Evolutionary conservation across 495 filamentous ascomycete genomes (phyloP), one percentile per base, ranked within the genome.

Genomic region (Amorphotheca resinae): DNA sequence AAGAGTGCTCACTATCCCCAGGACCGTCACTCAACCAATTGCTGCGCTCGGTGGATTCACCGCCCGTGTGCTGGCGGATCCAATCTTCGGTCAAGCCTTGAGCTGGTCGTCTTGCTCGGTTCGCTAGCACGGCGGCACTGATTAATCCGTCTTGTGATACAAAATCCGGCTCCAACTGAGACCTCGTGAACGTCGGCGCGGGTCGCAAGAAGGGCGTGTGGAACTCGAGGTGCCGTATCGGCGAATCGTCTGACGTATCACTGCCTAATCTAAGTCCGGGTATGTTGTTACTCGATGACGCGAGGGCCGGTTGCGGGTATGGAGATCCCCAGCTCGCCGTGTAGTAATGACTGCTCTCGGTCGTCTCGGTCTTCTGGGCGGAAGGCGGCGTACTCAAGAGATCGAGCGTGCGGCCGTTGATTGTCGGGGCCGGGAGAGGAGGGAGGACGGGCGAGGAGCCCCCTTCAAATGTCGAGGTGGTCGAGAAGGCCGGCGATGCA

Each of bases 1-100:
- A 74, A 73, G 72, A 74, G 70, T 63, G 64, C 65, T 73, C 73
- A 59, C 67, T 73, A 50, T 72, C 71, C 52, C 73, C 77, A 20
- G 74, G 72, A 48, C 79, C 78, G 79, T 86, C 81, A 53, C 80
- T 86, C 33, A 82, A 59, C 81, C 81, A 86, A 57, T 80, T 75
- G 30, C 70, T 72, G 40, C 72, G 69, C 57, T 84, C 81, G 40
- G 73, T 71, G 32, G 64, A 65, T 49, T 76, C 74, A 48, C 72
- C 69, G 8, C 74, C 70, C 5, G 81, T 76, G 49, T 83, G 80
- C 49, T 81, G 77, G 30, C 81, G 76, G 46, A 86, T 80, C 81
- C 81, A 86, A 64, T 82, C 79, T 53, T 84, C 74, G 1, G 80
- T 84, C 41, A 84, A 76, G 33, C 80, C 79, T 54, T 72, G 60